phyloP scores from a whole-genome alignment of 2,329 filamentous ascomycete genomes.

The Xylogone sp. region DNA sequence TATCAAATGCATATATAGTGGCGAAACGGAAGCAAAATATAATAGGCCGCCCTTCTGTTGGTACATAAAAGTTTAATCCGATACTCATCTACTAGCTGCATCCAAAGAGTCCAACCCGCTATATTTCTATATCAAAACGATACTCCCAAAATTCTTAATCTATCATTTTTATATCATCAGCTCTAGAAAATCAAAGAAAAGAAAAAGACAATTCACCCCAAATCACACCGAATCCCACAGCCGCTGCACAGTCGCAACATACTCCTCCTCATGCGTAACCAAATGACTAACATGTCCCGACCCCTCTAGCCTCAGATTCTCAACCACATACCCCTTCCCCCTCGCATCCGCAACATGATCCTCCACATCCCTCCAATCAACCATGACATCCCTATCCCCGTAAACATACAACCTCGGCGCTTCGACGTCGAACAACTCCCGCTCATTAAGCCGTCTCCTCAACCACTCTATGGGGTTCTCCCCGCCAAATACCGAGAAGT shows the following conservation, averaged over 20 bases:
- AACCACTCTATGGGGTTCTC: constrained; percentile 10
- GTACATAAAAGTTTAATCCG: too few relatives aligned
- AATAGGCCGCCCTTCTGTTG: too few relatives aligned
- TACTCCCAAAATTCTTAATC: too few relatives aligned
- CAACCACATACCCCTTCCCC: constrained; percentile 13
- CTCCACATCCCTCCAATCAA: constrained; percentile 21
- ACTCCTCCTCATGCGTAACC: constrained; percentile 14
- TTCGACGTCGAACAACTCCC: constrained; percentile 10
- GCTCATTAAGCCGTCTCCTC: constrained; percentile 18
- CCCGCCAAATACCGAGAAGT: constrained; percentile 4
- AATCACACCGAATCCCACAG: constrained; percentile 17
- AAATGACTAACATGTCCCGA: constrained; percentile 21
- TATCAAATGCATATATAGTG: too few relatives aligned
- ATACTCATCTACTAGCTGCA: too few relatives aligned
- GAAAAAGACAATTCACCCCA: too few relatives aligned
- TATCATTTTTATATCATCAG: too few relatives aligned
- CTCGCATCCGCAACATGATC: constrained; percentile 21
- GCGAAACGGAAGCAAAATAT: too few relatives aligned
- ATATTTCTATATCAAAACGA: too few relatives aligned
- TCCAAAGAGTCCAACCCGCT: too few relatives aligned
- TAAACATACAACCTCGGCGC: constrained; percentile 23
- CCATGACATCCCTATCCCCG: constrained; percentile 20
- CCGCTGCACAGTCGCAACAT: constrained; percentile 19
- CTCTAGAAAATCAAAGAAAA: too few relatives aligned
- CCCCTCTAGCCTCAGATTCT: constrained; percentile 15